Percentiles rank a stretch among this genome's conserved stretches.
These are phyloP conservation scores for Tulasnella sp. DNA, from an alignment of 768 basidiomycete species.

Conservation along the genomic window DNA sequence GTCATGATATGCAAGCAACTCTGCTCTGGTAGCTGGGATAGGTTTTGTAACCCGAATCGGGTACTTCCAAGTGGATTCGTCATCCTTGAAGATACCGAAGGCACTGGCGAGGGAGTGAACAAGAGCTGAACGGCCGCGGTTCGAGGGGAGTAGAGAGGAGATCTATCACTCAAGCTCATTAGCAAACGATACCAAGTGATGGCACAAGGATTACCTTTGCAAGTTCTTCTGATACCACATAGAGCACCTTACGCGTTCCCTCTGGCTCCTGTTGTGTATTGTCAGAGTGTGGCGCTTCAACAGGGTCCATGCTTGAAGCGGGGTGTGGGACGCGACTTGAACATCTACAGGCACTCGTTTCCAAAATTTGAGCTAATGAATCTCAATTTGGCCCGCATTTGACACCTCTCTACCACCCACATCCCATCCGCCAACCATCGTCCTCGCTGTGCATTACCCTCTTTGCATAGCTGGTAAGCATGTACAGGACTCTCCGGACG, in stretches of 20 bases:
- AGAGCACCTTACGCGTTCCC: conserved; percentile 28
- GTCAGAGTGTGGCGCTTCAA: too few relatives aligned
- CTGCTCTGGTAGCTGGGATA: conserved; percentile 20
- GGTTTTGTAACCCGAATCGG: conserved; percentile 22
- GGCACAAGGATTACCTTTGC: conserved; percentile 32
- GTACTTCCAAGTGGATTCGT: neutral
- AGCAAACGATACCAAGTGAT: neutral
- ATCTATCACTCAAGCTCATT: conserved; percentile 24
- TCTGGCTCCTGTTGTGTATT: too few relatives aligned
- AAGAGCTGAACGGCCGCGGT: conserved; percentile 49
- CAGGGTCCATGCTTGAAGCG: too few relatives aligned
- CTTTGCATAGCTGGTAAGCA: too few relatives aligned
- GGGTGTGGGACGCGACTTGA: too few relatives aligned
- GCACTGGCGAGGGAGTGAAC: conserved; percentile 53
- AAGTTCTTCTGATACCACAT: conserved; percentile 49
- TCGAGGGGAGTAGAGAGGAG: conserved; percentile 43
- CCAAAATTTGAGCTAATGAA: too few relatives aligned
- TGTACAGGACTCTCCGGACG: too few relatives aligned
- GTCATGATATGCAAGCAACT: conserved; percentile 30
- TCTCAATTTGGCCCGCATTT: too few relatives aligned
- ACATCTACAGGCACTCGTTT: too few relatives aligned
- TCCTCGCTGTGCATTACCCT: too few relatives aligned
- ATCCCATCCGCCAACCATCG: too few relatives aligned
- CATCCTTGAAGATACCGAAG: conserved; percentile 27
- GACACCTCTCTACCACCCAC: too few relatives aligned